Conservation (phyloP, 2,329 filamentous ascomycete genomes). For the Hortaea werneckii region DNA sequence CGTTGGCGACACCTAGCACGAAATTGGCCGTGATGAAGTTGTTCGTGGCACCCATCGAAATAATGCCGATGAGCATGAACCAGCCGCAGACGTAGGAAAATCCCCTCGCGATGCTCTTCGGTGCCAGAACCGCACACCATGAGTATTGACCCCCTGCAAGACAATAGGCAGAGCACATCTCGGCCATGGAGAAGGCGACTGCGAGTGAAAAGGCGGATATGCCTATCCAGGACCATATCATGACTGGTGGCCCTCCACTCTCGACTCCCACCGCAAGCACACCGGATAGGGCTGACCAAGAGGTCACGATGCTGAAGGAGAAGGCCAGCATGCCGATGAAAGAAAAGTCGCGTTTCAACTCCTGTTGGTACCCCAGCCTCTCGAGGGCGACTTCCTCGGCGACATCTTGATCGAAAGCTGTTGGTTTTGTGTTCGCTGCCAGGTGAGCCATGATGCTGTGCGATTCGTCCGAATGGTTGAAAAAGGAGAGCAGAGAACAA, state of each 20-base stretch:
- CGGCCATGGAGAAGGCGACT: slow-evolving; percentile 49
- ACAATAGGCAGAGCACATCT: slow-evolving; percentile 48
- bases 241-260: slow-evolving; percentile 48
- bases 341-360: slow-evolving; percentile 47
- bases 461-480: background rate
- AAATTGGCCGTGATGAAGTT: slow-evolving; percentile 47
- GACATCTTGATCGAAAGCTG: slow-evolving; percentile 35
- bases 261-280: slow-evolving; percentile 47
- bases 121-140: slow-evolving; percentile 47
- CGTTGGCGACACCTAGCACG: slow-evolving; percentile 44
- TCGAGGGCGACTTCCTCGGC: slow-evolving; percentile 23
- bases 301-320: slow-evolving; percentile 49
- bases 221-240: slow-evolving; percentile 47
- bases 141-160: slow-evolving; percentile 45
- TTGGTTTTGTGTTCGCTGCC: background rate
- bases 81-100: slow-evolving; percentile 32
- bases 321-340: slow-evolving; percentile 50
- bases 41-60: slow-evolving; percentile 46
- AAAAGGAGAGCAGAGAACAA: no score
- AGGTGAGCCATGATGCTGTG: background rate
- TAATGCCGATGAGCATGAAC: slow-evolving; percentile 31
- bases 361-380: slow-evolving; percentile 36
- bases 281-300: slow-evolving; percentile 47
- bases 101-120: slow-evolving; percentile 17
- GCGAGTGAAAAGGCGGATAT: slow-evolving; percentile 38